Evolutionary conservation across 768 basidiomycete genomes (phyloP).

Genomic region (Sarcodon aspratus): DNA sequence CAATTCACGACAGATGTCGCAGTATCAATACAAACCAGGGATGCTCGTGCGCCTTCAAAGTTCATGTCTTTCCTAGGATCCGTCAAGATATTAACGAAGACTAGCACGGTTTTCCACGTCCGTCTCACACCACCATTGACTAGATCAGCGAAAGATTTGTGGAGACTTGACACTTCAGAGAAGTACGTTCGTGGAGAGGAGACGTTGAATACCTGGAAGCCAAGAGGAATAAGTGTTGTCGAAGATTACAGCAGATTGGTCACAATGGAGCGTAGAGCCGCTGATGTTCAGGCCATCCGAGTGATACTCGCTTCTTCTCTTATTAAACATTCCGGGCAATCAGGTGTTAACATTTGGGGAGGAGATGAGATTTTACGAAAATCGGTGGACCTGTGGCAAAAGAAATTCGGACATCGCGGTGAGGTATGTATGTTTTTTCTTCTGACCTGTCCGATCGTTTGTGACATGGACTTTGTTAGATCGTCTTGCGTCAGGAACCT

Average conservation of each 20-base stretch:
- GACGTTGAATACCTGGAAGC: slow-evolving; percentile 68
- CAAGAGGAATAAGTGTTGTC: slow-evolving; percentile 80
- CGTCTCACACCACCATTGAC: slow-evolving; percentile 76
- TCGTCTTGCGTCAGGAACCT: slow-evolving; percentile 66
- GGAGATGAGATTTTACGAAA: slow-evolving; percentile 53
- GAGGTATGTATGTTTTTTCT: slow-evolving; percentile 41
- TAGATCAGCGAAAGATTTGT: slow-evolving; percentile 79
- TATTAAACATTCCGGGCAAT: slow-evolving; percentile 26
- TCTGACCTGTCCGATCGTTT: neutral
- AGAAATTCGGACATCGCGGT: slow-evolving; percentile 62
- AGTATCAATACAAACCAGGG: slow-evolving; percentile 72
- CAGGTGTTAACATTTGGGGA: slow-evolving; percentile 53
- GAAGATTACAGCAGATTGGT: slow-evolving; percentile 76
- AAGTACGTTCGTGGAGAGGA: slow-evolving; percentile 96
- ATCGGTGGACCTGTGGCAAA: slow-evolving; percentile 75
- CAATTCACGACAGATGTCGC: slow-evolving; percentile 84
- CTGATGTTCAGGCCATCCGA: slow-evolving; percentile 85
- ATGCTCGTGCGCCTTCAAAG: slow-evolving; percentile 74
- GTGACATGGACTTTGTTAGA: slow-evolving; percentile 32
- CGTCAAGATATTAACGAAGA: slow-evolving; percentile 65
- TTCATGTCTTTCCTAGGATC: slow-evolving; percentile 69
- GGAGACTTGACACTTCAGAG: slow-evolving; percentile 90
- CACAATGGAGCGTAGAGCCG: slow-evolving; percentile 59
- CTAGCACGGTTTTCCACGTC: slow-evolving; percentile 77
- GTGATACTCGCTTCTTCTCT: slow-evolving; percentile 56